Base-by-base conservation (phyloP, 2,329 filamentous ascomycete genomes). In the Leptographium lundbergii region DNA sequence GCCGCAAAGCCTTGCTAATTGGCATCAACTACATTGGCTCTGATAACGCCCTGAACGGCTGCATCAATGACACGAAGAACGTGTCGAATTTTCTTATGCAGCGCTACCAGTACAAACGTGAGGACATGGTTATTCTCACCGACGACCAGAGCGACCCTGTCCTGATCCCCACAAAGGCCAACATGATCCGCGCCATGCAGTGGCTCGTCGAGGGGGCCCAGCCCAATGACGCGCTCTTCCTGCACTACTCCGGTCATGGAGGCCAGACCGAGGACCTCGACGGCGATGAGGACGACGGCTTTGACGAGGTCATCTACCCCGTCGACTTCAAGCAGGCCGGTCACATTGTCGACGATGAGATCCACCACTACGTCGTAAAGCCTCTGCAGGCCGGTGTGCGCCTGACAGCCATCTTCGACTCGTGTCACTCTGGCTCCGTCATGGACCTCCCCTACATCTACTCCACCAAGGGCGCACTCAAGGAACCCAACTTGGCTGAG, bases 21-120 rank as follows among this genome's bases (percentile, higher is more conserved):
- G 87, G 87, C 57, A 89, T 91, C 77, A 91, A 91, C 76, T 91
- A 91, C 75, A 86, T 89, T 66, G 82, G 84, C 57, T 84, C 88
- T 68, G 73, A 83, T 25, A 86, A 82, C 55, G 85, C 89, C 75
- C 79, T 91, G 57, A 77, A 83, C 61, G 87, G 87, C 51, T 91
- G 87, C 72, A 89, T 91, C 78, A 91, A 91, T 72, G 87, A 91
- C 69, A 85, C 87, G 39, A 84, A 86, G 73, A 91, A 91, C 69
- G 81, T 91, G 71, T 88, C 85, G 36, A 73, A 74, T 58, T 91
- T 89, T 70, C 73, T 91, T 61, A 83, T 85, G 64, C 77, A 85
- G 69, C 76, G 77, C 61, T 86, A 87, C 67, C 77, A 80, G 56
- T 91, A 90, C 72, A 86, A 84, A 76, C 77, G 84, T 61, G 87